Conservation (phyloP, 768 basidiomycete genomes). For the Tephrocybe rancida region DNA sequence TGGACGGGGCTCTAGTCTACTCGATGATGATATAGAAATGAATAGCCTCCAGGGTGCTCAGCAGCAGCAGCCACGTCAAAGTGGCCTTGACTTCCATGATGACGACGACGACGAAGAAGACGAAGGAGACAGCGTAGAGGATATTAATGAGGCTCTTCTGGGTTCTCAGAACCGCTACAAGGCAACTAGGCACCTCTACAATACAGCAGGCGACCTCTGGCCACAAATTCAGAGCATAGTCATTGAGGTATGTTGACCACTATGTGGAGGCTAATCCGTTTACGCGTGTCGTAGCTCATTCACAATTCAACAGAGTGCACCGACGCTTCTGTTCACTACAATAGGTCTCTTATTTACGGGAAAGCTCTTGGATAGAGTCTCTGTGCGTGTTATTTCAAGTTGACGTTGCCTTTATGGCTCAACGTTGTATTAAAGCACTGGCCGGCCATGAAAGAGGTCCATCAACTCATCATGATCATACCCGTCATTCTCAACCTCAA, state of each 20-base stretch:
- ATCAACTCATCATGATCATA: conserved; percentile 96
- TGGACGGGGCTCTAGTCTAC: conserved; percentile 22
- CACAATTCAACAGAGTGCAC: conserved; percentile 64
- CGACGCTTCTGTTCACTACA: conserved; percentile 83
- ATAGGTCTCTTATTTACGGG: conserved; percentile 89
- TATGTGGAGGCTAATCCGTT: no score
- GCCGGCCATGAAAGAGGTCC: conserved; percentile 85
- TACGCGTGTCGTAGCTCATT: not conserved
- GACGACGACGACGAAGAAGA: conserved; percentile 38
- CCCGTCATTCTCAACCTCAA: conserved; percentile 95
- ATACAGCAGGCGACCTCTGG: conserved; percentile 40
- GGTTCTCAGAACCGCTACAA: conserved; percentile 29
- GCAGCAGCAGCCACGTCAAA: not conserved
- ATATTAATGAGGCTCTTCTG: conserved; percentile 49
- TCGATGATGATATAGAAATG: conserved; percentile 38
- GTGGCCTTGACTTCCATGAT: conserved; percentile 27
- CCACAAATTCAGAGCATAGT: conserved; percentile 62
- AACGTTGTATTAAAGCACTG: conserved; percentile 63
- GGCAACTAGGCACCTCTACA: conserved; percentile 24
- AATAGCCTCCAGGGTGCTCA: conserved; percentile 28
- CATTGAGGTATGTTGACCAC: conserved; percentile 56
- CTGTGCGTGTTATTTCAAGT: conserved; percentile 48
- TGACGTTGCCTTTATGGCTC: not conserved
- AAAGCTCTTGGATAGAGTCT: conserved; percentile 83
- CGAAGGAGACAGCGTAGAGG: conserved; percentile 32